Evolutionary conservation across 1,284 basidiomycete genomes (phyloP).

Genomic region (Tausonia pullulans): DNA sequence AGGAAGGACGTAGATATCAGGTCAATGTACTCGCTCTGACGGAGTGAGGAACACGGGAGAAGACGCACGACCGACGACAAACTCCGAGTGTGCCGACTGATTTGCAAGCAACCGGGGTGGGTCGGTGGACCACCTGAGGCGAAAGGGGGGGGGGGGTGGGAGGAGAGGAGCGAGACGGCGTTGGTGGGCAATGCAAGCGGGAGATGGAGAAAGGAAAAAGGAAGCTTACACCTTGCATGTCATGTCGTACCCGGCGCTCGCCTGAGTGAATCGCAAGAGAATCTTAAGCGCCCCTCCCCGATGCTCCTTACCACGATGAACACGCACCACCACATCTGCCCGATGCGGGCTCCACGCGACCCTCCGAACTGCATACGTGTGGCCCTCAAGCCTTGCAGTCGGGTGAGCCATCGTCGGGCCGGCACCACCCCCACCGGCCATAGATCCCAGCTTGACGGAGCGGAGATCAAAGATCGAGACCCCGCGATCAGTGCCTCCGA

Average conservation of each 20-base stretch:
- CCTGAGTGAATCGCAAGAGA: conserved; percentile 25
- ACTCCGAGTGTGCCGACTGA: conserved; percentile 84
- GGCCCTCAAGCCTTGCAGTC: not conserved
- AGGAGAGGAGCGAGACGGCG: not conserved
- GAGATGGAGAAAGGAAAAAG: not conserved
- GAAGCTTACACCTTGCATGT: conserved; percentile 75
- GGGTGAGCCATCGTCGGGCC: not conserved
- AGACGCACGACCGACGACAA: conserved; percentile 75
- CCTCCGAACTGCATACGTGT: conserved; percentile 18
- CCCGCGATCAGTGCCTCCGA: conserved; percentile 14
- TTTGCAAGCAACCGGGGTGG: conserved; percentile 44
- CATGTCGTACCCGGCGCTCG: conserved; percentile 91
- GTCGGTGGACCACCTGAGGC: conserved; percentile 41
- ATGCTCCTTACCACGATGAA: not conserved
- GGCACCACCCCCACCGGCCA: not conserved
- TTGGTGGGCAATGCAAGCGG: not conserved
- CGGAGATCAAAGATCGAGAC: conserved; percentile 19
- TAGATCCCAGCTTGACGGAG: not conserved
- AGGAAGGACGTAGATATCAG: not conserved
- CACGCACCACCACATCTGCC: conserved; percentile 49
- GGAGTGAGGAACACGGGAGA: not conserved
- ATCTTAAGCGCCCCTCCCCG: too few relatives aligned
- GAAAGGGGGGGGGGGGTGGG: conserved; percentile 4
- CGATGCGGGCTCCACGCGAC: conserved; percentile 42
- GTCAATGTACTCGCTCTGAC: not conserved